These are phyloP conservation scores for Pichiaceae sp. DNA, from an alignment of 1,139 yeast species.

Conservation along the genomic window DNA sequence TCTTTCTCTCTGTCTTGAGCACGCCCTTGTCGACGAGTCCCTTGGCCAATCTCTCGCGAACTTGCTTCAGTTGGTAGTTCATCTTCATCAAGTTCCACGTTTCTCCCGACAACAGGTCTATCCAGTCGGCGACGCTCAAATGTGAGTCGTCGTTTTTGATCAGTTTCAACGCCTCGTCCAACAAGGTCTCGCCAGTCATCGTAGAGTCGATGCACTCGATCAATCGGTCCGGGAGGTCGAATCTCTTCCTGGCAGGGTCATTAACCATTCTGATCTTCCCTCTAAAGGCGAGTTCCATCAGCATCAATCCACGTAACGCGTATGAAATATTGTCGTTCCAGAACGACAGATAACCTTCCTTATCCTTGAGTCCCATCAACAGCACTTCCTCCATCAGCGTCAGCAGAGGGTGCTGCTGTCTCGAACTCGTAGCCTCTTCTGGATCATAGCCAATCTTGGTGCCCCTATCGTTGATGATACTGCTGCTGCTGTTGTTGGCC, in stretches of 20 bases:
- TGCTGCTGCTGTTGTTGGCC: constrained; percentile 6
- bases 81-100: constrained; percentile 97
- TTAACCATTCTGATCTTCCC: constrained; percentile 82
- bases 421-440: constrained; percentile 35
- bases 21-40: constrained; percentile 98
- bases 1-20: constrained; percentile 89
- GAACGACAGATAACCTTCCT: constrained; percentile 90
- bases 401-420: constrained; percentile 51
- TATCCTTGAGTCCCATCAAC: constrained; percentile 86
- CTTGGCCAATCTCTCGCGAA: constrained; percentile 90
- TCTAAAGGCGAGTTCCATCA: constrained; percentile 86
- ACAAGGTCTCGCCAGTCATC: constrained; percentile 88
- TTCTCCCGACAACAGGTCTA: constrained; percentile 88
- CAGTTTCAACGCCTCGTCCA: constrained; percentile 86
- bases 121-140: constrained; percentile 84
- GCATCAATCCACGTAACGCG: constrained; percentile 89
- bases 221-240: constrained; percentile 78
- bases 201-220: constrained; percentile 80
- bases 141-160: constrained; percentile 81
- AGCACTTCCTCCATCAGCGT: constrained; percentile 96
- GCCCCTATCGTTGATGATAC: constrained; percentile 8
- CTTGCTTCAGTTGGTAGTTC: constrained; percentile 92
- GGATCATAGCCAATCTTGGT: constrained; percentile 75
- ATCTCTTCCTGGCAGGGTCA: constrained; percentile 89
- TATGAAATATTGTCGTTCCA: constrained; percentile 98